Conservation (phyloP, 2,329 filamentous ascomycete genomes). For the Botryotinia calthae region DNA sequence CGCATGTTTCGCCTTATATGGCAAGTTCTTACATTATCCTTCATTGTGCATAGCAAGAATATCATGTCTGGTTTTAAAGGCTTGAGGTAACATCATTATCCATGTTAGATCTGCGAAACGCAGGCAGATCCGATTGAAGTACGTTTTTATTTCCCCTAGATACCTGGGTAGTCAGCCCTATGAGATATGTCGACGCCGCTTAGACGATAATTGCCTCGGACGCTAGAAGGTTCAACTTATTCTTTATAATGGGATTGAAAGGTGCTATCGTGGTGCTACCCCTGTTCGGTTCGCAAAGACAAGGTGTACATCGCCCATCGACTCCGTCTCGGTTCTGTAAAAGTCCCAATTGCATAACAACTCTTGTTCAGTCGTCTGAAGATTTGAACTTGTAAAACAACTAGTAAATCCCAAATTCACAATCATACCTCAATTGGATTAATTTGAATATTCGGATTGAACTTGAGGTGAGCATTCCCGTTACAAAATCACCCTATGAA, state of each 20-base stretch:
- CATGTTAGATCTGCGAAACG: neutral
- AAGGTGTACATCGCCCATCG: neutral
- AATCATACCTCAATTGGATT: neutral
- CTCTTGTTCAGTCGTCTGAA: neutral
- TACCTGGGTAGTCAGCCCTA: neutral
- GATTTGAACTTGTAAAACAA: neutral
- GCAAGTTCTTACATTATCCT: neutral
- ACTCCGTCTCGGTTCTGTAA: neutral
- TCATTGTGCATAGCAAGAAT: neutral
- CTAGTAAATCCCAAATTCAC: neutral
- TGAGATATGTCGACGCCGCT: neutral
- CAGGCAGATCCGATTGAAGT: neutral
- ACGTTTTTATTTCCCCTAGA: neutral
- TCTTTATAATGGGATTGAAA: too few species aligned
- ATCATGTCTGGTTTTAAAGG: neutral
- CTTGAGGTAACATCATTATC: too few species aligned
- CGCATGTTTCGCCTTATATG: neutral
- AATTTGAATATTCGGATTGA: neutral
- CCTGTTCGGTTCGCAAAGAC: neutral
- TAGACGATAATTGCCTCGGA: neutral
- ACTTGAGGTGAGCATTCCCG: neutral
- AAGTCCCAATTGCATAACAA: neutral
- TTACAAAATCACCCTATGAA: neutral
- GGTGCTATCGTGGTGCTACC: neutral
- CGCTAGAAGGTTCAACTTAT: neutral